These are phyloP conservation scores for Coemansia sp. DNA, from an alignment of 192 early-diverging fungal species.

Conservation along the genomic window DNA sequence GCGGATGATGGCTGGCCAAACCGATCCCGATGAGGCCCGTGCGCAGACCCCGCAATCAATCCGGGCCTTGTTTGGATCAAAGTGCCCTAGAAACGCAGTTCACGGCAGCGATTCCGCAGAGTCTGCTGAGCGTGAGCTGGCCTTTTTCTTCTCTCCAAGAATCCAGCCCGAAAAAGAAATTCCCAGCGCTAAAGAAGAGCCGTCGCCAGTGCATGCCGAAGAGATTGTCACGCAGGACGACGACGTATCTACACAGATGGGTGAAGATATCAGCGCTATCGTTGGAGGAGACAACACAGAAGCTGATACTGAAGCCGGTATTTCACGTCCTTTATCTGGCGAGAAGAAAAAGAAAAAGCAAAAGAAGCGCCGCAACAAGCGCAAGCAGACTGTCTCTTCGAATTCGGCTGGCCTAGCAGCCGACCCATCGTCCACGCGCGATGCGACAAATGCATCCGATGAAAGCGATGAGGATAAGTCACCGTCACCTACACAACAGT, in stretches of 20 bases:
- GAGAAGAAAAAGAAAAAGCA: constrained; percentile 51
- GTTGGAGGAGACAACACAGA: background rate
- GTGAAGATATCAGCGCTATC: background rate
- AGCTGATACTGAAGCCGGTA: background rate
- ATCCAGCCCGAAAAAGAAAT: constrained; percentile 25
- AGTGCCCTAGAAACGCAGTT: constrained; percentile 54
- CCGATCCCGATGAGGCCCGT: constrained; percentile 39
- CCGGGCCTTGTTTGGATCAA: constrained; percentile 54
- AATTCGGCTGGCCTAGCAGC: background rate
- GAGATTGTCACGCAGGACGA: background rate
- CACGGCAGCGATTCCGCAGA: constrained; percentile 60
- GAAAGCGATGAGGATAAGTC: constrained; percentile 32
- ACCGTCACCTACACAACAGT: background rate
- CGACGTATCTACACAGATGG: background rate
- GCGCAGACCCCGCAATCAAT: constrained; percentile 44
- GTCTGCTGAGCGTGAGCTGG: constrained; percentile 45
- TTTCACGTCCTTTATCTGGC: background rate
- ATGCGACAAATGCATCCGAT: constrained; percentile 18
- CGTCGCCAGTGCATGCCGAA: background rate
- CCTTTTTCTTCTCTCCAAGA: constrained; percentile 49
- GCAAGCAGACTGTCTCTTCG: constrained; percentile 38
- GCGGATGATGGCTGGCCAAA: constrained; percentile 58
- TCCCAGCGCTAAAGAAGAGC: background rate
- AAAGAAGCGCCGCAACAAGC: constrained; percentile 43
- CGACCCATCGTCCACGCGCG: constrained; percentile 1